phyloP scores from a whole-genome alignment of 2,329 filamentous ascomycete species.

The Gyromitra esculenta region DNA sequence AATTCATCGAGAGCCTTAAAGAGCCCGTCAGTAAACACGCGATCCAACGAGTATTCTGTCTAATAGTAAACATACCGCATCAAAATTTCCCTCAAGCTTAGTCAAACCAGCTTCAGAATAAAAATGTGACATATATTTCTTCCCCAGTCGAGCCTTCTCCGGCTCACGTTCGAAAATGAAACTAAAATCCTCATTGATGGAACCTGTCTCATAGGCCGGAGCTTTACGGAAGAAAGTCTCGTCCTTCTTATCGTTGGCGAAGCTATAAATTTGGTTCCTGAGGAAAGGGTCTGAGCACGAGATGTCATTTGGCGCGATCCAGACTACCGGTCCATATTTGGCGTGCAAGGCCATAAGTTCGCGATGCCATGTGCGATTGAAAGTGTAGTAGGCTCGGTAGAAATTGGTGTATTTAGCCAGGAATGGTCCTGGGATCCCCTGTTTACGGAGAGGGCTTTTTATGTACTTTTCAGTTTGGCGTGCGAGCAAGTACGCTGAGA shows the following conservation, averaged over 20 bases:
- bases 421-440: constrained; percentile 52
- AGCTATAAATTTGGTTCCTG: constrained; percentile 50
- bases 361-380: constrained; percentile 52
- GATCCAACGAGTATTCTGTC: not conserved
- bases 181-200: constrained; percentile 53
- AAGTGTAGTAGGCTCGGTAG: constrained; percentile 50
- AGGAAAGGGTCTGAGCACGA: constrained; percentile 52
- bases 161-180: constrained; percentile 54
- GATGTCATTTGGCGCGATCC: constrained; percentile 52
- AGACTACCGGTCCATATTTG: constrained; percentile 52
- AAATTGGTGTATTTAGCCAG: constrained; percentile 48
- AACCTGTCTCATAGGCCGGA: constrained; percentile 49
- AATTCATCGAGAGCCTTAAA: constrained; percentile 50
- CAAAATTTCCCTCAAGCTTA: constrained; percentile 50
- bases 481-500: constrained; percentile 15
- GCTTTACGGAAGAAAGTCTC: constrained; percentile 53
- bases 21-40: not conserved
- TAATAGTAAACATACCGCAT: constrained; percentile 42
- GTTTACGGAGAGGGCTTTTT: constrained; percentile 34
- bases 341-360: constrained; percentile 46
- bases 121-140: constrained; percentile 50
- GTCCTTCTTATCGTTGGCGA: constrained; percentile 52
- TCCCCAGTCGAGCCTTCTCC: constrained; percentile 51
- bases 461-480: constrained; percentile 38
- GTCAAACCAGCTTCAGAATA: constrained; percentile 49